phyloP scores from a whole-genome alignment of 371 early-diverging fungal species.

The Mucor mucedo region DNA sequence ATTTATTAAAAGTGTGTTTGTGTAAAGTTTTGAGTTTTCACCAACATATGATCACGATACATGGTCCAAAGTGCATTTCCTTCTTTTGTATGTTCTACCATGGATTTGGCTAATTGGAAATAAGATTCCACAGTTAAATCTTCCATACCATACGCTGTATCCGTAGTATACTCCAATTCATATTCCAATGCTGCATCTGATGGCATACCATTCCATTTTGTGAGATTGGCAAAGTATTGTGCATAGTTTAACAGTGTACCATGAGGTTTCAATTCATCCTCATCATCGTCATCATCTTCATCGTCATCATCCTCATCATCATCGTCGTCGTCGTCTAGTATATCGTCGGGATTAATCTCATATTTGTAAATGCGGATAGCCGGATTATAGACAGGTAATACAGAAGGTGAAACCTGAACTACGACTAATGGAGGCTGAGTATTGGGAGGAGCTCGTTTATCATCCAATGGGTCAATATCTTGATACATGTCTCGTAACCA shows the following conservation, averaged over 20 bases:
- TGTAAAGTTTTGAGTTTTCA: constrained; percentile 36
- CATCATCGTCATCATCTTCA: background rate
- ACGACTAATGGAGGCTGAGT: constrained; percentile 44
- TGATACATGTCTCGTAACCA: constrained; percentile 44
- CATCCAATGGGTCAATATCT: constrained; percentile 22
- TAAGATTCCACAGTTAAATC: constrained; percentile 63
- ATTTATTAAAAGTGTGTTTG: background rate
- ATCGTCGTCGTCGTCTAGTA: constrained; percentile 15
- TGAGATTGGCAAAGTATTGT: constrained; percentile 49
- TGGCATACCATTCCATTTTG: constrained; percentile 42
- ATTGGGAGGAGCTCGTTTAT: constrained; percentile 14
- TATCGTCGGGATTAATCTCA: constrained; percentile 30
- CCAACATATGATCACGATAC: constrained; percentile 49
- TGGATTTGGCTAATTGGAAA: constrained; percentile 51
- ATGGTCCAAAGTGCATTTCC: constrained; percentile 39
- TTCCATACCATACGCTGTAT: constrained; percentile 63
- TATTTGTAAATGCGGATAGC: constrained; percentile 74
- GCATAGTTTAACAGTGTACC: constrained; percentile 38
- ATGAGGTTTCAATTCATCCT: constrained; percentile 17
- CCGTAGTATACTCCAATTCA: constrained; percentile 63
- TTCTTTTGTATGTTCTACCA: constrained; percentile 34
- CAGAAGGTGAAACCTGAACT: constrained; percentile 71
- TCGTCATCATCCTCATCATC: constrained; percentile 20
- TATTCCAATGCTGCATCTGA: constrained; percentile 24
- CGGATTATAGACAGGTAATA: constrained; percentile 79